Evolutionary conservation across 2,329 filamentous ascomycete genomes (phyloP).

Genomic region (Penicillium sclerotiorum): DNA sequence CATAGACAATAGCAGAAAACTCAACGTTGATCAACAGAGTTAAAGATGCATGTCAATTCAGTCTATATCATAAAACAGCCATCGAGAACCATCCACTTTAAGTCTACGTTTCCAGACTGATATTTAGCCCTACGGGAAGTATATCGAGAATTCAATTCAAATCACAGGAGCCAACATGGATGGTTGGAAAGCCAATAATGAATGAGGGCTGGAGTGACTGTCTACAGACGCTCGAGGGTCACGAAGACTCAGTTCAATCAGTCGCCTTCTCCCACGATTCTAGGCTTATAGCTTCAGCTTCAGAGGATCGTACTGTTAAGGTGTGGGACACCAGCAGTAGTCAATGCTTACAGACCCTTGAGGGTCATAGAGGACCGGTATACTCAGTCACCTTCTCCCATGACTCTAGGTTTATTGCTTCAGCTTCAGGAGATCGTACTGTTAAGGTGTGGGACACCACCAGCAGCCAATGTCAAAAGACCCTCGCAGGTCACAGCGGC

Average conservation of each 20-base stretch:
- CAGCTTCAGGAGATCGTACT: too few relatives aligned
- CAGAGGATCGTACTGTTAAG: too few relatives aligned
- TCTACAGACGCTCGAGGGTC: background rate
- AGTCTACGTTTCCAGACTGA: background rate
- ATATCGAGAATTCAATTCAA: background rate
- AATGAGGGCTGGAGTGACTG: background rate
- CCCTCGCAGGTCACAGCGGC: too few relatives aligned
- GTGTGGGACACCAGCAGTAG: too few relatives aligned
- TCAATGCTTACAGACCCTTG: too few relatives aligned
- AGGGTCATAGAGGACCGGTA: too few relatives aligned
- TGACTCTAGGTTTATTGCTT: too few relatives aligned
- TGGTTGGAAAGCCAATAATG: background rate
- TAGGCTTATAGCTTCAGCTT: too few relatives aligned
- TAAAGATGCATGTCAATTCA: slow-evolving; percentile 1
- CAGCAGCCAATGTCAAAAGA: too few relatives aligned
- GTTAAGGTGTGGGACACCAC: too few relatives aligned
- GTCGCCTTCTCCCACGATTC: too few relatives aligned
- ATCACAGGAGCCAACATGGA: background rate
- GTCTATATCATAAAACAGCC: slow-evolving; percentile 1
- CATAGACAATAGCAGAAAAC: background rate
- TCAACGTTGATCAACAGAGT: background rate
- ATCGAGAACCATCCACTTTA: slow-evolving; percentile 3
- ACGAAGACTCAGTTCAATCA: background rate
- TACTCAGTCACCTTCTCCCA: too few relatives aligned
- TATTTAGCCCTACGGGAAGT: slow-evolving; percentile 1